Percentiles rank a stretch among this genome's conserved stretches.
These are phyloP conservation scores for Globisporangium acanthophoron DNA, from an alignment of 352 stramenopile genomes.

Conservation along the genomic window DNA sequence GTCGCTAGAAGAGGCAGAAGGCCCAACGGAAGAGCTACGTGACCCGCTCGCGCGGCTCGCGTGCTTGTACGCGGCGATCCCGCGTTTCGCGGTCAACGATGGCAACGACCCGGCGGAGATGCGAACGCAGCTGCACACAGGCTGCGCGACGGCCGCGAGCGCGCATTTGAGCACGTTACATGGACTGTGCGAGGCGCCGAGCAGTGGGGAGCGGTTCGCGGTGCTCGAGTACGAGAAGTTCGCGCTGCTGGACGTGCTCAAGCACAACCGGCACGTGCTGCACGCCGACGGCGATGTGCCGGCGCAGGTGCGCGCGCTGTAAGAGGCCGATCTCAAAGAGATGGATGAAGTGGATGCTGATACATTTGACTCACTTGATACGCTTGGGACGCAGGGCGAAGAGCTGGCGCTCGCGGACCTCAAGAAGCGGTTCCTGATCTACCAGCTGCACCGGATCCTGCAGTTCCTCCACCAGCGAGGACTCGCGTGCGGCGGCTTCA, in stretches of 20 bases:
- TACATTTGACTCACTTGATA: neutral
- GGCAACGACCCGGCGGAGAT: neutral
- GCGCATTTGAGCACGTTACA: constrained; percentile 30
- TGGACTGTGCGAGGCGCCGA: constrained; percentile 21
- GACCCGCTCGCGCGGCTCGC: constrained; percentile 25
- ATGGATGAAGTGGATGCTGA: neutral
- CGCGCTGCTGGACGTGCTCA: constrained; percentile 64
- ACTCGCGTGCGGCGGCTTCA: constrained; percentile 37
- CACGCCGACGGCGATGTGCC: constrained; percentile 21
- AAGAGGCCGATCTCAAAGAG: neutral
- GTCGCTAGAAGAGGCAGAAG: too few relatives aligned
- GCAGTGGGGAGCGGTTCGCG: constrained; percentile 17
- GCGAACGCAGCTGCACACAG: neutral
- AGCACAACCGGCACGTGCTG: constrained; percentile 60
- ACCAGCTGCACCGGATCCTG: constrained; percentile 47
- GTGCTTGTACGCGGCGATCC: constrained; percentile 47
- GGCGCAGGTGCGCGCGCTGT: neutral
- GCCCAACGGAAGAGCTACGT: too few relatives aligned
- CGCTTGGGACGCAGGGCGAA: constrained; percentile 11
- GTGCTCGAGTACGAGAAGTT: constrained; percentile 67
- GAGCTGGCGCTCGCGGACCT: constrained; percentile 34
- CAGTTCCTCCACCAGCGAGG: constrained; percentile 37
- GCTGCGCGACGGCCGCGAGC: neutral
- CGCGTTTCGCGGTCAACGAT: constrained; percentile 18
- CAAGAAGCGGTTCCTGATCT: constrained; percentile 67